Evolutionary conservation across 2,329 filamentous ascomycete species (phyloP), one percentile per base, ranked within the genome.

Genomic region (Bipolaris oryzae): DNA sequence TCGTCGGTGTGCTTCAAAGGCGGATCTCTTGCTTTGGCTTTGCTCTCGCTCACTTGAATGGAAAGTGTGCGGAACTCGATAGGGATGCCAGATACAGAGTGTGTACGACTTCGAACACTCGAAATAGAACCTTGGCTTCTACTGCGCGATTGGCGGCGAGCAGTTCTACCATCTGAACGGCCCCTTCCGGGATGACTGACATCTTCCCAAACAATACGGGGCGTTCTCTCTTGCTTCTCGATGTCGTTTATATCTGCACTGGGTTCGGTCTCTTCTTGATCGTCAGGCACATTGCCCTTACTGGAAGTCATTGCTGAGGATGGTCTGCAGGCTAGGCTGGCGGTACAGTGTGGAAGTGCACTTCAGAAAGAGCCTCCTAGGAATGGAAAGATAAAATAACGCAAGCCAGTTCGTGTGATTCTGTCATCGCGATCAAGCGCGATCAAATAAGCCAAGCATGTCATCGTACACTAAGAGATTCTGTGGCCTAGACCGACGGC

Each of bases 61-160:
- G 42, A 44, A 44, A 44, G 42, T 5, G 42, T 44, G 3, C 42
- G 42, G 25, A 44, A 44, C 42, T 44, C 42, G 25, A 44, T 44
- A 33, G 42, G 42, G n/a, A 44, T 44, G 42, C 42, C 42, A 44
- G 42, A 44, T 5, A 44, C 42, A 25, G 42, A 44, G 2, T 44
- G 42, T 3, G 42, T 18, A 44, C 42, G 42, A 33, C 42, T 44
- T 20, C 42, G 42, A 44, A 44, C 42, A 25, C 42, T 44, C 15
- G 42, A 44, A 25, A 44, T 44, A 10, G 42, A 44, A n/a, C 25
- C 25, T 44, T 25, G 25, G n/a, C 42, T 44, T 16, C 25, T n/a
- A 25, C 42, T 44, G 11, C 42, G 42, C 23, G 42, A 31, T 25
- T 31, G 42, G n/a, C n/a, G 23, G 25, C 25, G 42, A 18, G 7